phyloP scores from a whole-genome alignment of 192 early-diverging fungal species.

The Haplosporangium gracile region DNA sequence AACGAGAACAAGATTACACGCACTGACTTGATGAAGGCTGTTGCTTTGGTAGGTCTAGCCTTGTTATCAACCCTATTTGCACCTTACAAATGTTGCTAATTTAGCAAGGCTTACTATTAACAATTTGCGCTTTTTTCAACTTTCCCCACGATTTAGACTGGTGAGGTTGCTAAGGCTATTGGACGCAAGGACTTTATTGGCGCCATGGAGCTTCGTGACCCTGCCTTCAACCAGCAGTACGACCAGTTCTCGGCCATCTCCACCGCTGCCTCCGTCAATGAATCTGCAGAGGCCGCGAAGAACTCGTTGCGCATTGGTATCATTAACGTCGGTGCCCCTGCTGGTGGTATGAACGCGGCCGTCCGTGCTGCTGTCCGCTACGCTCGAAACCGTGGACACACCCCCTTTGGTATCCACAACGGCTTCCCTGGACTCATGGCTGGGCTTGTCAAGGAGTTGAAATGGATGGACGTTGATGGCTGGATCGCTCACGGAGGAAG shows the following conservation, averaged over 20 bases:
- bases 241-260: slow-evolving; percentile 75
- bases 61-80: background rate
- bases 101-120: background rate
- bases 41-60: slow-evolving; percentile 72
- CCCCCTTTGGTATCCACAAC: slow-evolving; percentile 90
- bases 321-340: slow-evolving; percentile 94
- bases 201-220: slow-evolving; percentile 93
- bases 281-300: background rate
- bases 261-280: slow-evolving; percentile 18
- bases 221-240: slow-evolving; percentile 81
- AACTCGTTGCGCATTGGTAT: slow-evolving; percentile 87
- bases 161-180: slow-evolving; percentile 89
- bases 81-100: too few relatives aligned
- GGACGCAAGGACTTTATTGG: slow-evolving; percentile 82
- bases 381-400: slow-evolving; percentile 90
- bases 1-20: slow-evolving; percentile 89
- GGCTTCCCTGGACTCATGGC: slow-evolving; percentile 91
- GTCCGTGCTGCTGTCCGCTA: slow-evolving; percentile 88
- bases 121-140: background rate
- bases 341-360: slow-evolving; percentile 98
- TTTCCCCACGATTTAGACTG: slow-evolving; percentile 68
- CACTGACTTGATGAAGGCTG: slow-evolving; percentile 92
- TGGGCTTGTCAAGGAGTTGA: slow-evolving; percentile 82
- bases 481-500: slow-evolving; percentile 96
- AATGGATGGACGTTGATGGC: slow-evolving; percentile 88